Conservation (phyloP, 129 eudicot genomes). For the Solidago caesia region DNA sequence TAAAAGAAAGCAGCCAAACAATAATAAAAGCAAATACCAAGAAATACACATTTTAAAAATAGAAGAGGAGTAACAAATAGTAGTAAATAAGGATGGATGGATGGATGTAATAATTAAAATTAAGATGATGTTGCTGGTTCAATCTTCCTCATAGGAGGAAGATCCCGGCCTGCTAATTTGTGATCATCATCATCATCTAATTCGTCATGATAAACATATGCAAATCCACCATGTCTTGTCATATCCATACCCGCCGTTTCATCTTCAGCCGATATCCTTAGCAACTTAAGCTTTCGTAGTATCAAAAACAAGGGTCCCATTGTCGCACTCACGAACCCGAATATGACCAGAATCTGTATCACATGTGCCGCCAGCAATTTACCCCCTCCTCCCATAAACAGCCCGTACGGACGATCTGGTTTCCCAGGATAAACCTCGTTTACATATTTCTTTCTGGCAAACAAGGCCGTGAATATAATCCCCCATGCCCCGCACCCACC, state of each 20-base stretch:
- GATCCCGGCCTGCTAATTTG: background rate
- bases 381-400: constrained; percentile 61
- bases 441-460: constrained; percentile 46
- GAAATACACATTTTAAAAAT: too few species aligned
- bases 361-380: constrained; percentile 48
- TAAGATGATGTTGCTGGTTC: constrained; percentile 16
- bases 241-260: constrained; percentile 67
- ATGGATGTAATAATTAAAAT: background rate
- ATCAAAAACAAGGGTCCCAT: constrained; percentile 49
- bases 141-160: constrained; percentile 36
- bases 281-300: constrained; percentile 36
- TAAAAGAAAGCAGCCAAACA: too few species aligned
- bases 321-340: constrained; percentile 53
- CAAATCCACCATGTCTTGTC: constrained; percentile 66
- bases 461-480: constrained; percentile 54
- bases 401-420: constrained; percentile 48
- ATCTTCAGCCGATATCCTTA: constrained; percentile 55
- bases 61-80: background rate
- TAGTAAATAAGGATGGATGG: too few species aligned
- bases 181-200: constrained; percentile 31
- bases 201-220: constrained; percentile 53
- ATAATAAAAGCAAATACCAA: too few species aligned
- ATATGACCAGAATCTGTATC: constrained; percentile 43
- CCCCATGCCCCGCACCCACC: constrained; percentile 79
- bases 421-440: constrained; percentile 48